phyloP scores from a whole-genome alignment of 192 early-diverging fungal species.

The Backusella macrospora region DNA sequence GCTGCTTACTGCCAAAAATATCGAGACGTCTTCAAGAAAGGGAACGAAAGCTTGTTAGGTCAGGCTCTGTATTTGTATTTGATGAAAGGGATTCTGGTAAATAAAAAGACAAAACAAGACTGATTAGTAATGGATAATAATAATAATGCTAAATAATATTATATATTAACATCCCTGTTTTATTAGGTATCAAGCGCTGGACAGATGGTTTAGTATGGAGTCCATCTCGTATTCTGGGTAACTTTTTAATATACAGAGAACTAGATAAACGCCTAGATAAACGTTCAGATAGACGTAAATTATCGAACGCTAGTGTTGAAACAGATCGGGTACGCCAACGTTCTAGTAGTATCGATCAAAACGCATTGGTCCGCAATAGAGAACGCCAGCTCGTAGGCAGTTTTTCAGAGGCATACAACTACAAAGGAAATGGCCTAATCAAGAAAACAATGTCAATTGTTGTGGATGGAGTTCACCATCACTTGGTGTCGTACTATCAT shows the following conservation, averaged over 20 bases:
- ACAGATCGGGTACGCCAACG: constrained; percentile 4
- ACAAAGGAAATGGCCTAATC: constrained; percentile 65
- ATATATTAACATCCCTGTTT: neutral
- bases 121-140: neutral
- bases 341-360: neutral
- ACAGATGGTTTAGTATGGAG: constrained; percentile 84
- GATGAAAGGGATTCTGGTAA: constrained; percentile 37
- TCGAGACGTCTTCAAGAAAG: constrained; percentile 33
- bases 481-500: constrained; percentile 59
- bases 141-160: neutral
- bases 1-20: constrained; percentile 27
- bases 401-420: constrained; percentile 53
- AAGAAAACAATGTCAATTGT: constrained; percentile 80
- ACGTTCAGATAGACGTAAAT: neutral
- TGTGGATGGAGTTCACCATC: constrained; percentile 62
- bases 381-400: constrained; percentile 56
- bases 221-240: constrained; percentile 79
- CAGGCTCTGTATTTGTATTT: constrained; percentile 31
- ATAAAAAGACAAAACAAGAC: neutral
- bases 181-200: constrained; percentile 76
- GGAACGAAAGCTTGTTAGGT: constrained; percentile 25
- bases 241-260: constrained; percentile 83
- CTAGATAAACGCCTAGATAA: constrained; percentile 39
- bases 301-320: constrained; percentile 2
- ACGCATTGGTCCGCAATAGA: constrained; percentile 33